Evolutionary conservation across 192 early-diverging fungal species (phyloP).

Genomic region (Coemansia sp.): DNA sequence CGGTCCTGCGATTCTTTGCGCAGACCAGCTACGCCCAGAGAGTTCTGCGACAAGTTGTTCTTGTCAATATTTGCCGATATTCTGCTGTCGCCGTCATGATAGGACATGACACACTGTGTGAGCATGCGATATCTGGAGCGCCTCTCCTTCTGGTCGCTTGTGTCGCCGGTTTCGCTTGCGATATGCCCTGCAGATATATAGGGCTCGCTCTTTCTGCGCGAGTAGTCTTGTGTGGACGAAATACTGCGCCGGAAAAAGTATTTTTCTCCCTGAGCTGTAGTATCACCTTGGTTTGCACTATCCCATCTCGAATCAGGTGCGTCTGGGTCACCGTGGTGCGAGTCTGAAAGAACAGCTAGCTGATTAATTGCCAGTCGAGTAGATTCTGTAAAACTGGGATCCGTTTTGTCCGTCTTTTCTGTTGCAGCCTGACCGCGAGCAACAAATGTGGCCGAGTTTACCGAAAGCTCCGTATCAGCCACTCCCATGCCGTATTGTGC

Average conservation of each 20-base stretch:
- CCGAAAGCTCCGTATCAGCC: conserved; percentile 27
- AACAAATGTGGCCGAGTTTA: conserved; percentile 28
- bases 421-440: neutral
- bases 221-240: conserved; percentile 9
- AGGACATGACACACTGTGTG: conserved; percentile 12
- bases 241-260: conserved; percentile 11
- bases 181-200: conserved; percentile 6
- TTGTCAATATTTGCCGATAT: neutral
- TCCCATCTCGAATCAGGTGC: neutral
- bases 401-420: conserved; percentile 14
- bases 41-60: neutral
- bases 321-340: conserved; percentile 4
- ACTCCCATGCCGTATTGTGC: conserved; percentile 36
- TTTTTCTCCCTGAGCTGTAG: neutral
- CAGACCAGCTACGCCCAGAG: conserved; percentile 1
- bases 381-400: conserved; percentile 40
- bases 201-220: conserved; percentile 39
- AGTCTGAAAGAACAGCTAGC: conserved; percentile 20
- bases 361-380: conserved; percentile 31
- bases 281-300: neutral
- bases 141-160: conserved; percentile 8
- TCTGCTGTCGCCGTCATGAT: conserved; percentile 12
- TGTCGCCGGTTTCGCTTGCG: neutral
- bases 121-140: conserved; percentile 29
- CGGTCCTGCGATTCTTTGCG: neutral